Percentiles rank a stretch among this genome's conserved stretches.
Conservation (phyloP, 225 moss, liverwort and hornwort species). For the Sphagnum contortum region DNA sequence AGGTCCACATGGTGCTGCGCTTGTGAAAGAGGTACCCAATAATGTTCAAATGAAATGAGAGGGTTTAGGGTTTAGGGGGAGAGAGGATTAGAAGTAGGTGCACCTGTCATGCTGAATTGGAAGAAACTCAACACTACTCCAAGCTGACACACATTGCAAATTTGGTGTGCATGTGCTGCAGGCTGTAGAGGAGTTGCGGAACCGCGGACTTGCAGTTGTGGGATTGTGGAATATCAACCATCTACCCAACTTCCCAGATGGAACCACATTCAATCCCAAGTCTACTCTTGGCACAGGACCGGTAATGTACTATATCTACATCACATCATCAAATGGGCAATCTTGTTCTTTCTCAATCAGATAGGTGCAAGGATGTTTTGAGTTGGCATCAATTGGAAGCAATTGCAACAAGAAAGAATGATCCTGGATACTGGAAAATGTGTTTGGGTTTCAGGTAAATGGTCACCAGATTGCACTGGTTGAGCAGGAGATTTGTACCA, state of each 20-base stretch:
- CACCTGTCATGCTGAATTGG: not conserved
- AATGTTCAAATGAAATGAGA: slow-evolving; percentile 3
- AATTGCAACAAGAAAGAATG: no score
- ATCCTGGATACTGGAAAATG: no score
- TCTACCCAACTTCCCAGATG: slow-evolving; percentile 56
- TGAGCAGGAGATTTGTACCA: slow-evolving; percentile 70
- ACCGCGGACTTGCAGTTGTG: slow-evolving; percentile 35
- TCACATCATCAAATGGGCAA: no score
- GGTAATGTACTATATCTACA: no score
- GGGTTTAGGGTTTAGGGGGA: not conserved
- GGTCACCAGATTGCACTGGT: slow-evolving; percentile 60
- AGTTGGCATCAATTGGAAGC: no score
- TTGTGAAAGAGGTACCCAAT: slow-evolving; percentile 31
- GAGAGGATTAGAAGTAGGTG: not conserved
- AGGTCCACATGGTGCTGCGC: slow-evolving; percentile 22
- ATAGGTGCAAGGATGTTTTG: no score
- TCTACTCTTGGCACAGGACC: slow-evolving; percentile 7
- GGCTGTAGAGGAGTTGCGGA: slow-evolving; percentile 41
- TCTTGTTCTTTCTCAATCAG: no score
- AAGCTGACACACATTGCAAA: no score
- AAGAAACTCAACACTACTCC: no score
- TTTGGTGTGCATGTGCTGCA: slow-evolving; percentile 6
- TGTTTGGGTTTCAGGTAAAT: slow-evolving; percentile 14
- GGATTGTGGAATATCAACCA: slow-evolving; percentile 58
- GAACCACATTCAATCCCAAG: slow-evolving; percentile 17